Percentiles rank a stretch among this genome's conserved stretches.
Conservation (phyloP, 768 basidiomycete genomes). For the Amanita thiersii region DNA sequence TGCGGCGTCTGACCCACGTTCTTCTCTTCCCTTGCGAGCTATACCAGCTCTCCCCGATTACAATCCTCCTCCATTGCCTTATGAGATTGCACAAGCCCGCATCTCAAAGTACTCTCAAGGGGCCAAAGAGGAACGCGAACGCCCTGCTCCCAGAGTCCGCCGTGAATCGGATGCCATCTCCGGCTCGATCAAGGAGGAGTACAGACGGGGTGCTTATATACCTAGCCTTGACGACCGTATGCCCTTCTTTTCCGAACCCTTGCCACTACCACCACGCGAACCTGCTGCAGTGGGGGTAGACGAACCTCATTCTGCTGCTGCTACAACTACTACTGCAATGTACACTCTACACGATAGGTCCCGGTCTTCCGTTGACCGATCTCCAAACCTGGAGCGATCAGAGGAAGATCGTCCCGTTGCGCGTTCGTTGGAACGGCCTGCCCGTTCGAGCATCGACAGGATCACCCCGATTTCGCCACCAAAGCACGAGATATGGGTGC, state of each 20-base stretch:
- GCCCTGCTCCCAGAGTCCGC: slow-evolving; percentile 1
- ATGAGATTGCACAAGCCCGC: slow-evolving; percentile 3
- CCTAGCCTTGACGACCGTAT: slow-evolving; percentile 1
- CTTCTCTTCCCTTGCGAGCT: too few species aligned
- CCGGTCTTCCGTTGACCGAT: slow-evolving; percentile 3
- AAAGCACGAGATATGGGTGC: slow-evolving; percentile 8
- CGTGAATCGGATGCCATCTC: slow-evolving; percentile 3
- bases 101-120: not conserved
- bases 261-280: not conserved
- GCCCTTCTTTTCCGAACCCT: slow-evolving; percentile 1
- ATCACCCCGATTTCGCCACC: slow-evolving; percentile 1
- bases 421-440: slow-evolving; percentile 4
- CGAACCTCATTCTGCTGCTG: not conserved
- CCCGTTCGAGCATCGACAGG: not conserved
- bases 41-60: not conserved
- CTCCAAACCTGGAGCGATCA: slow-evolving; percentile 5
- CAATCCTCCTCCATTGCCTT: slow-evolving; percentile 3
- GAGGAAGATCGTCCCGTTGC: slow-evolving; percentile 7
- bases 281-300: not conserved
- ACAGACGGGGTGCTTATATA: slow-evolving; percentile 3
- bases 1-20: not conserved
- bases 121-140: slow-evolving; percentile 2
- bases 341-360: not conserved
- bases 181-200: slow-evolving; percentile 2
- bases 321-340: not conserved